Evolutionary conservation across 2,329 filamentous ascomycete genomes (phyloP), one percentile per base, ranked within the genome.

Genomic region (Gaeumannomyces sp.): DNA sequence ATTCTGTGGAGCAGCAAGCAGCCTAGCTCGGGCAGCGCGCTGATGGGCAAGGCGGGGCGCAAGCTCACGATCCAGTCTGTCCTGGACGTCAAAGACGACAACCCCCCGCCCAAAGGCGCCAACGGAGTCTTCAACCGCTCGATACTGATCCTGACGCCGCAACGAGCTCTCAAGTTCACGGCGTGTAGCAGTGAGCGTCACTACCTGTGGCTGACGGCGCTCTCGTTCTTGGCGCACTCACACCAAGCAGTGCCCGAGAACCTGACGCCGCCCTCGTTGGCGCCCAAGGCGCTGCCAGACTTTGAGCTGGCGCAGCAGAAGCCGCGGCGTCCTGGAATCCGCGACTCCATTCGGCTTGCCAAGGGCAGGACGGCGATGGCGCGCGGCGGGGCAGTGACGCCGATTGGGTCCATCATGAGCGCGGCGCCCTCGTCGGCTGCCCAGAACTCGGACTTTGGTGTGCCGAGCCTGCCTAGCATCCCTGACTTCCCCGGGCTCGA

Each of bases 1-100:
- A 94, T 99, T 66, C 91, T 99, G 76, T 99, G 95, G 95, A 97
- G 94, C 76, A 96, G 90, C 82, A 97, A 96, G 81, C 95, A 99
- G 77, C 95, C 95, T 22, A 92, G 89, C 13, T 92, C 89, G 70
- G 93, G 93, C 38, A 90, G 87, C 71, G 94, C 93, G 38, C 78
- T 99, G 76, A 84, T 98, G 82, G 95, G 95, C 69, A 99, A 98
- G 81, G 90, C 90, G 73, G 95, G 95, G 64, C 89, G 95, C 71
- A 99, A 98, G 79, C 79, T 99, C 71, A 86, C 84, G 13, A 97
- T 99, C 69, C 94, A 98, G 80, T 97, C 95, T 13, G 95, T 99
- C 5, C 83, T 99, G 35, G 95, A 99, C 72, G 95, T 99, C 68
- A 96, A 96, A 76, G 95, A 99, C 71, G 92, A 95, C 72, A 96